Conservation (phyloP, 805 yeast genomes). For the Sugiyamaella mastotermitis region DNA sequence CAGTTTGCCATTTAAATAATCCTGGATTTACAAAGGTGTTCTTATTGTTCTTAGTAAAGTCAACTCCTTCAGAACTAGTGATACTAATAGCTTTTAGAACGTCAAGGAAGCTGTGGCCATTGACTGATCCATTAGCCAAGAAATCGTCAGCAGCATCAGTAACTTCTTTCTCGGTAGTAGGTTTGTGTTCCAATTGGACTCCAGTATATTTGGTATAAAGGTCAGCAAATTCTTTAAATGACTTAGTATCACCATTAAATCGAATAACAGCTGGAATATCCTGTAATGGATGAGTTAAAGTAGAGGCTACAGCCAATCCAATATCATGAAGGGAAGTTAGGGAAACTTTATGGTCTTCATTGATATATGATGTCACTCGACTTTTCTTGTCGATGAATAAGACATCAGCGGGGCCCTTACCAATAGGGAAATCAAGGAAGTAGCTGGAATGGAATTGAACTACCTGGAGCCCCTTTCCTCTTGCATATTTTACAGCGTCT, state of each 20-base stretch:
- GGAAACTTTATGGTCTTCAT: slow-evolving; percentile 7
- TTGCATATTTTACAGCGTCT: slow-evolving; percentile 16
- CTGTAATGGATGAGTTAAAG: slow-evolving; percentile 16
- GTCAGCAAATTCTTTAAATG: slow-evolving; percentile 15
- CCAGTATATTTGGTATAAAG: slow-evolving; percentile 20
- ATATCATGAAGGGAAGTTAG: slow-evolving; percentile 22
- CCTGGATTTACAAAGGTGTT: slow-evolving; percentile 25
- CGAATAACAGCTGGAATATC: slow-evolving; percentile 21
- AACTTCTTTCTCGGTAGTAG: slow-evolving; percentile 10
- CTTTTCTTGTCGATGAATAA: slow-evolving; percentile 2
- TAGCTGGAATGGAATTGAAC: slow-evolving; percentile 21
- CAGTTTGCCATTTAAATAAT: slow-evolving; percentile 19
- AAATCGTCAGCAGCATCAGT: slow-evolving; percentile 5
- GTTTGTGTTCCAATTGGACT: slow-evolving; percentile 15
- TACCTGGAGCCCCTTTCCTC: slow-evolving; percentile 21
- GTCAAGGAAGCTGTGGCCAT: slow-evolving; percentile 1
- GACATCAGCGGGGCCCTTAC: slow-evolving; percentile 5
- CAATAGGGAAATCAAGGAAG: slow-evolving; percentile 15
- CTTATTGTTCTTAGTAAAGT: slow-evolving; percentile 9
- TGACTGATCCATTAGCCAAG: slow-evolving; percentile 1
- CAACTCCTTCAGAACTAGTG: slow-evolving; percentile 1
- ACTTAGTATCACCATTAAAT: slow-evolving; percentile 15
- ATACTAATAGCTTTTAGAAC: slow-evolving; percentile 5
- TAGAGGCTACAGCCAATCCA: slow-evolving; percentile 23
- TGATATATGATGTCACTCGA: neutral